Conservation (phyloP, 2,329 filamentous ascomycete species). For the Neonectria ditissima region DNA sequence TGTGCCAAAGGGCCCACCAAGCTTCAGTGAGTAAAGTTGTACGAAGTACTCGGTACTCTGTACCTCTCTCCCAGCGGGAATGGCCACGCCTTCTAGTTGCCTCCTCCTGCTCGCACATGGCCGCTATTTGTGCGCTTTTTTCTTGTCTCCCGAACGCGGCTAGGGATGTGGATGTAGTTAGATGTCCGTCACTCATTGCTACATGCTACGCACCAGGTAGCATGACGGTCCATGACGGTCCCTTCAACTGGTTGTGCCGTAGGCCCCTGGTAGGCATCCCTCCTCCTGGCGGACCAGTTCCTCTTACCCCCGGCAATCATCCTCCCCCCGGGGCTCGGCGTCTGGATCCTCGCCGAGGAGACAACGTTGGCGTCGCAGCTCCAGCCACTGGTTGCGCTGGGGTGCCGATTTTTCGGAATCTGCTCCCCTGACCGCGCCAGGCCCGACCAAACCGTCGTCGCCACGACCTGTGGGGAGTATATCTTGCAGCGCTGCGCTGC, state of each 20-base stretch:
- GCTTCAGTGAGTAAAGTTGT: slow-evolving; percentile 27
- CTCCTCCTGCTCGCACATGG: slow-evolving; percentile 38
- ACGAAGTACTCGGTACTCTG: neutral
- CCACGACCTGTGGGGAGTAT: slow-evolving; percentile 35
- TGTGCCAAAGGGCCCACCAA: slow-evolving; percentile 36
- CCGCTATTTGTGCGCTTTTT: slow-evolving; percentile 31
- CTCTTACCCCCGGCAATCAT: neutral
- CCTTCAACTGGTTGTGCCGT: slow-evolving; percentile 16
- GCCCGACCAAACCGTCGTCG: slow-evolving; percentile 36
- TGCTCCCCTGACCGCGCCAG: slow-evolving; percentile 27
- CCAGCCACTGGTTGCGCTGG: slow-evolving; percentile 29
- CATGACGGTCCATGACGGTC: neutral
- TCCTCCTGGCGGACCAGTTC: slow-evolving; percentile 20
- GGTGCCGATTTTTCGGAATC: slow-evolving; percentile 36
- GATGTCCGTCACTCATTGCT: slow-evolving; percentile 29
- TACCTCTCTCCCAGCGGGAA: neutral
- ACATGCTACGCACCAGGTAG: neutral
- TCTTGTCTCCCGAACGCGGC: slow-evolving; percentile 33
- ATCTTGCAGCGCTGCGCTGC: slow-evolving; percentile 44
- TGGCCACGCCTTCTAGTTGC: slow-evolving; percentile 36
- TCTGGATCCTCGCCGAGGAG: slow-evolving; percentile 21
- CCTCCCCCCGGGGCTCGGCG: slow-evolving; percentile 14
- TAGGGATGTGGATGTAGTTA: slow-evolving; percentile 30
- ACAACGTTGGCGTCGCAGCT: slow-evolving; percentile 23
- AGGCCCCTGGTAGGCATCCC: slow-evolving; percentile 15